Evolutionary conservation across 1,139 yeast genomes (phyloP).

Genomic region (Magnusiomyces ingens): DNA sequence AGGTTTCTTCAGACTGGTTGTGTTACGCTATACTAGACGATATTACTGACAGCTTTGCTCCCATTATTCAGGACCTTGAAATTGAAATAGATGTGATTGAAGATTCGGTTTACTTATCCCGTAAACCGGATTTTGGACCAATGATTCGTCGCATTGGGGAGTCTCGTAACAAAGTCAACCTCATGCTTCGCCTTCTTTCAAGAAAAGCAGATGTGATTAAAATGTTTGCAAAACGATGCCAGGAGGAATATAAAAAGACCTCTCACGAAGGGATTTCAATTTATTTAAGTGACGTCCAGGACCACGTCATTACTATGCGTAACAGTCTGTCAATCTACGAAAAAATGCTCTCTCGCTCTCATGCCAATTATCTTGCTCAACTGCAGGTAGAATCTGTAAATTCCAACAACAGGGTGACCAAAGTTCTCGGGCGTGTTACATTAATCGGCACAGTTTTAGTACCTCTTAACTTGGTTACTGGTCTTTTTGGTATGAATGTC

Average conservation of each 20-base stretch:
- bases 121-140: conserved; percentile 50
- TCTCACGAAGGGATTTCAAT: conserved; percentile 44
- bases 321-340: conserved; percentile 85
- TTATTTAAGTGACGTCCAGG: conserved; percentile 94
- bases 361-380: conserved; percentile 87
- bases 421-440: conserved; percentile 83
- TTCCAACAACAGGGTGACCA: conserved; percentile 76
- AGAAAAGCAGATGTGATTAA: conserved; percentile 97
- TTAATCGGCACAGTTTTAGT: conserved; percentile 83
- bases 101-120: conserved; percentile 64
- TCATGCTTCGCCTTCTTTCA: conserved; percentile 78
- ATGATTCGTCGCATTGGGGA: conserved; percentile 84
- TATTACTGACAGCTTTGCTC: conserved; percentile 90
- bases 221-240: conserved; percentile 95
- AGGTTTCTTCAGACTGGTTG: conserved; percentile 86
- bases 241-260: conserved; percentile 48
- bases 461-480: conserved; percentile 85
- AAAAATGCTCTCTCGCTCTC: conserved; percentile 86
- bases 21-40: conserved; percentile 92
- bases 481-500: conserved; percentile 96
- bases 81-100: conserved; percentile 90
- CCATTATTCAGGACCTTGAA: conserved; percentile 79
- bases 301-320: conserved; percentile 93
- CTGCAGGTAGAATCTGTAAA: conserved; percentile 87
- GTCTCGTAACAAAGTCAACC: conserved; percentile 85